phyloP scores from a whole-genome alignment of 148 eudicot genomes.

The Pouteria glomerata region DNA sequence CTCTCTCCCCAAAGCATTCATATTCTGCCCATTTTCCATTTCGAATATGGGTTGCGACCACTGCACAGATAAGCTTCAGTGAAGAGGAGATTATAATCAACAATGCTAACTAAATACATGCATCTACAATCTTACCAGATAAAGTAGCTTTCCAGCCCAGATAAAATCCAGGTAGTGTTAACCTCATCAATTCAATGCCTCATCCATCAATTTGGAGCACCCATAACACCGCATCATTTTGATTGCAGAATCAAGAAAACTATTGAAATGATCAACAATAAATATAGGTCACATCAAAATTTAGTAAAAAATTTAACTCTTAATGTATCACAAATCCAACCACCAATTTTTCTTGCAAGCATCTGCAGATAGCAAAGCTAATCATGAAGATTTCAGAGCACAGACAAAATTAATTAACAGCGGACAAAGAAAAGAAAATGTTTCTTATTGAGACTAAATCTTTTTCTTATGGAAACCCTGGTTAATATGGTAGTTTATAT shows the following conservation, averaged over 20 bases:
- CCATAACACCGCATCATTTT: neutral
- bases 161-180: neutral
- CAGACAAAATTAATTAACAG: neutral
- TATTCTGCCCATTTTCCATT: slow-evolving; percentile 23
- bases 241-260: neutral
- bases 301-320: too few species aligned
- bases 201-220: neutral
- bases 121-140: too few species aligned
- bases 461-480: neutral
- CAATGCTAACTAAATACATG: neutral
- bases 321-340: neutral
- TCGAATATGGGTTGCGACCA: slow-evolving; percentile 11
- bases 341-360: neutral
- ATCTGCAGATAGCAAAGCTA: neutral
- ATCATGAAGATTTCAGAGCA: neutral
- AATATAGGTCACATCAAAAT: neutral
- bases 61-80: slow-evolving; percentile 7
- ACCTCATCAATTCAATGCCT: neutral
- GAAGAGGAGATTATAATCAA: neutral
- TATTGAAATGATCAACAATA: neutral
- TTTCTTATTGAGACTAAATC: neutral
- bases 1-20: slow-evolving; percentile 11
- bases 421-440: neutral
- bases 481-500: neutral
- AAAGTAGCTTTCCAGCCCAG: neutral